phyloP scores from a whole-genome alignment of 1,284 basidiomycete genomes.

The Peniophora sp. region DNA sequence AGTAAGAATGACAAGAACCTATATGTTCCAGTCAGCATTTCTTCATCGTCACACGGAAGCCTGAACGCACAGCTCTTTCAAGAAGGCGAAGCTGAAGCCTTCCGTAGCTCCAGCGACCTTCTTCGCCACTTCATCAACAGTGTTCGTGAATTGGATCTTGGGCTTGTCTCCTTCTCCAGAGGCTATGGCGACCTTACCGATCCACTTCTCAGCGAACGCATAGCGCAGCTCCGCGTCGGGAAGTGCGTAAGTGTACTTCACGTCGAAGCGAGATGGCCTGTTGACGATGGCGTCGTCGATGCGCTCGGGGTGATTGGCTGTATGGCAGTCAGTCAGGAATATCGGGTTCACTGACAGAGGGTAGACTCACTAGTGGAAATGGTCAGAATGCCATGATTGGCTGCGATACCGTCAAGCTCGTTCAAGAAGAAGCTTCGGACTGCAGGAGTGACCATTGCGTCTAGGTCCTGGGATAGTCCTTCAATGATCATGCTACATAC shows the following conservation, averaged over 20 bases:
- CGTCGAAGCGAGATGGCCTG: conserved; percentile 38
- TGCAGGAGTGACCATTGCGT: conserved; percentile 29
- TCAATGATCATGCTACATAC: neutral
- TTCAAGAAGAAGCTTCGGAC: conserved; percentile 40
- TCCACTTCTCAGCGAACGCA: conserved; percentile 18
- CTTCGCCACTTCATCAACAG: conserved; percentile 9
- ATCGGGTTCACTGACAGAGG: too few relatives aligned
- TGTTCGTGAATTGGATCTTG: conserved; percentile 8
- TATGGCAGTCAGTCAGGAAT: too few relatives aligned
- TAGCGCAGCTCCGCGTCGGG: conserved; percentile 14
- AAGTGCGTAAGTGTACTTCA: conserved; percentile 33
- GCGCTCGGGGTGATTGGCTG: conserved; percentile 35
- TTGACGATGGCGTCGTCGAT: conserved; percentile 38
- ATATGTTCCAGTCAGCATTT: neutral
- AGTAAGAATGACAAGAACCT: conserved; percentile 23
- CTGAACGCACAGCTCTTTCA: conserved; percentile 19
- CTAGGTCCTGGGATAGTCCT: conserved; percentile 25
- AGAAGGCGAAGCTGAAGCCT: conserved; percentile 21
- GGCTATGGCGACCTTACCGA: conserved; percentile 12
- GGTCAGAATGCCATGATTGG: conserved; percentile 18
- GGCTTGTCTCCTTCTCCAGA: neutral
- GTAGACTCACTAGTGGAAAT: conserved; percentile 28
- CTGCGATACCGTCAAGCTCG: conserved; percentile 31
- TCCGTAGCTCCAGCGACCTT: conserved; percentile 19
- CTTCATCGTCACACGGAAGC: conserved; percentile 3